Base-by-base conservation (phyloP, 2,329 filamentous ascomycete genomes). In the Ophiostoma angusticollis region DNA sequence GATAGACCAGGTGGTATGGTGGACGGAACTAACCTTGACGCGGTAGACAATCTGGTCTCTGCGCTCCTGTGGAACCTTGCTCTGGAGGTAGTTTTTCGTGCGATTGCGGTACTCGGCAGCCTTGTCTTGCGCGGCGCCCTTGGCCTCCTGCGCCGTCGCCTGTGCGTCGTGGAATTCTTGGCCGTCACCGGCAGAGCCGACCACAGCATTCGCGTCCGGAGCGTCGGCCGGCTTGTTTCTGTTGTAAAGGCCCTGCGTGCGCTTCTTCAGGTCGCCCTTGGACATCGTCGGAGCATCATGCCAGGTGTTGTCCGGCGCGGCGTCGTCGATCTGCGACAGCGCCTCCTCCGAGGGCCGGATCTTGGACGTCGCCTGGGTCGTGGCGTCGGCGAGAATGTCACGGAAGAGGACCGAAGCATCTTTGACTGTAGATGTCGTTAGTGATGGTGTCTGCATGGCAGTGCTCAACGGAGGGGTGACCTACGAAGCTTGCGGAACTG, bases 301-400 rank as follows among this genome's bases (percentile, higher is more conserved):
- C 91, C 91, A 98, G 13, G 79, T 82, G 61, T 96, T 91, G 53
- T 94, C 87, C 14, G 82, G 75, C 2, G 91, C 91, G 2, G 91
- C 76, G n/a, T 67, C 57, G 49, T 96, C 89, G 24, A 96, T 76
- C 52, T 86, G 78, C 8, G 64, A 56, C 16, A 96, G 70, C 45
- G 80, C 66, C 1, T 94, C 83, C 41, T 93, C 74, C 1, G 72
- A 75, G 3, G 91, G 91, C 37, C 81, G 81, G 36, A 95, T 71
- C 50, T 67, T 74, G 51, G 67, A 67, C 41, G 87, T 85, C 6
- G 81, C 80, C 53, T 83, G 89, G 46, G 72, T 71, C 9, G 91
- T 87, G 19, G 83, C 84, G 60, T 98, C 91, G 37, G 86, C 84
- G 43, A 83, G 85, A 54, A 98, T 91, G 54, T 96, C 89, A 25